Percentiles rank a stretch among this genome's conserved stretches.
These are phyloP conservation scores for Perkinsus marinus DNA, from an alignment of 169 alveolate genomes.

Conservation along the genomic window DNA sequence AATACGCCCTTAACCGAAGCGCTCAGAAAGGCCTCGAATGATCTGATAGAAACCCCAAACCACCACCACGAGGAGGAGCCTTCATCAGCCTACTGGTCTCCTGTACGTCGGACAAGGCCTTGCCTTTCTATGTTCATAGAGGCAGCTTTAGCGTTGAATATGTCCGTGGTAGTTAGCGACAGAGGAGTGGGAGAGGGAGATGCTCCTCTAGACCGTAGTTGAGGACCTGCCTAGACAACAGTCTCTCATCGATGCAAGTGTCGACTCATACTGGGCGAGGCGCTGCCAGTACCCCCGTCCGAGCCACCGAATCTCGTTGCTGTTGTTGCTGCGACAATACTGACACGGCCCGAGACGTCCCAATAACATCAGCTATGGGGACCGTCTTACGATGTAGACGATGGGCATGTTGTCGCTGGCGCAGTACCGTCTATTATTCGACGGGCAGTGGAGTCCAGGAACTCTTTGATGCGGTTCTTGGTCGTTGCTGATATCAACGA, in stretches of 20 bases:
- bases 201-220: neutral
- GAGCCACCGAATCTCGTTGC: neutral
- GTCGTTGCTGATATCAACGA: neutral
- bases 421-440: neutral
- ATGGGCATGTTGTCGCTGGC: too few relatives aligned
- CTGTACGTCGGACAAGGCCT: neutral
- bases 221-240: neutral
- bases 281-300: neutral
- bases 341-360: too few relatives aligned
- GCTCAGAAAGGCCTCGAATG: neutral
- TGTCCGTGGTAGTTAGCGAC: neutral
- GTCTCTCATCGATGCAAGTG: neutral
- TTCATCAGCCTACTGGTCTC: neutral
- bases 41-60: neutral
- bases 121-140: neutral
- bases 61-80: neutral
- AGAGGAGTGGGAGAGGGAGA: neutral
- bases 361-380: too few relatives aligned
- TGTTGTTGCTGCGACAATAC: too few relatives aligned
- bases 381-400: too few relatives aligned
- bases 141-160: neutral
- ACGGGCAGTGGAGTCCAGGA: neutral
- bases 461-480: neutral
- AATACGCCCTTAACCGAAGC: neutral
- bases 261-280: neutral